phyloP scores from a whole-genome alignment of 768 basidiomycete genomes.

The Boletus vinaceobasis region DNA sequence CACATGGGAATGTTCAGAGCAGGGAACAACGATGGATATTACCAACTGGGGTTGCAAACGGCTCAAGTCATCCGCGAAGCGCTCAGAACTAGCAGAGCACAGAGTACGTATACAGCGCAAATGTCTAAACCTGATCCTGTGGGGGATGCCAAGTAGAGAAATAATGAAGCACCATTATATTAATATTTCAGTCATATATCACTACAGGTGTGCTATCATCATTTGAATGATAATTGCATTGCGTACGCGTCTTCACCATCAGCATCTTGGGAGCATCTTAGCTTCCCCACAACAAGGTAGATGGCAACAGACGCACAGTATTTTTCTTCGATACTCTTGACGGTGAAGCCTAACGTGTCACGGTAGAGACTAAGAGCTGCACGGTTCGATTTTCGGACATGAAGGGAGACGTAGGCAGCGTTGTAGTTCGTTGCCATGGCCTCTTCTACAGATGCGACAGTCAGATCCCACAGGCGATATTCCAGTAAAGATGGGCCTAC shows the following conservation, averaged over 20 bases:
- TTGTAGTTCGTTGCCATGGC: constrained; percentile 89
- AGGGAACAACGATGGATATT: constrained; percentile 85
- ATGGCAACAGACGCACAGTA: constrained; percentile 68
- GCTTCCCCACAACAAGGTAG: background rate
- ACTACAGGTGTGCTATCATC: constrained; percentile 8
- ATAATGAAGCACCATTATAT: constrained; percentile 7
- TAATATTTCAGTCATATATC: constrained; percentile 3
- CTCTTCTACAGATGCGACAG: constrained; percentile 53
- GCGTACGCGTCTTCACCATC: constrained; percentile 95
- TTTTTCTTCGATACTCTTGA: constrained; percentile 79
- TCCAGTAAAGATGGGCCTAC: constrained; percentile 45
- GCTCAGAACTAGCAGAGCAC: constrained; percentile 26
- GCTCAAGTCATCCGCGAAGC: constrained; percentile 62
- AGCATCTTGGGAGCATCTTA: constrained; percentile 56
- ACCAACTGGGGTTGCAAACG: constrained; percentile 71
- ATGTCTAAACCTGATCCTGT: background rate
- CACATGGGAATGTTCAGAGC: constrained; percentile 88
- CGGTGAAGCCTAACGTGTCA: constrained; percentile 86
- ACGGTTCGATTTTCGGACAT: constrained; percentile 93
- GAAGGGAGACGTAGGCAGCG: constrained; percentile 80
- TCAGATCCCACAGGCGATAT: constrained; percentile 1
- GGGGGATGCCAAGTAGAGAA: background rate
- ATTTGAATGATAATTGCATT: constrained; percentile 69
- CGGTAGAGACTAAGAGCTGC: constrained; percentile 86
- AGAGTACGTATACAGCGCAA: background rate